Conservation (phyloP, 1,139 yeast species). For the Candida pseudocylindracea region DNA sequence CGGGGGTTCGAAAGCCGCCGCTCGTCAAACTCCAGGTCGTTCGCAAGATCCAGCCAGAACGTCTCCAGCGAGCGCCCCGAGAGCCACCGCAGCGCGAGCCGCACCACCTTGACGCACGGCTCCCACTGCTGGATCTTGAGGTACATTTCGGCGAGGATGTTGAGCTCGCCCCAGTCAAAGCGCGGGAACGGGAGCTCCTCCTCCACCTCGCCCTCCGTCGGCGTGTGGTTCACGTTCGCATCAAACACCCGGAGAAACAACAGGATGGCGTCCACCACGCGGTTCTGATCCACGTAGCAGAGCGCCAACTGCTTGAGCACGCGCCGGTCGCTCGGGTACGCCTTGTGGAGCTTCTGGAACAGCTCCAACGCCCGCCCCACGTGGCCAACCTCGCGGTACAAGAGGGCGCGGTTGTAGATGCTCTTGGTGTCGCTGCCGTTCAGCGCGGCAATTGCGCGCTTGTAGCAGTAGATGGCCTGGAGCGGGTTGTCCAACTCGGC, state of each 20-base stretch:
- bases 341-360: constrained; percentile 34
- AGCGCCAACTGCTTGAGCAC: constrained; percentile 58
- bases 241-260: constrained; percentile 49
- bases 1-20: constrained; percentile 21
- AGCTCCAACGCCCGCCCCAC: constrained; percentile 58
- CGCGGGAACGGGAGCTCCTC: constrained; percentile 6
- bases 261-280: constrained; percentile 62
- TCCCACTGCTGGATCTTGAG: constrained; percentile 41
- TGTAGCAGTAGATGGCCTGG: constrained; percentile 71
- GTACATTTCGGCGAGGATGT: constrained; percentile 62
- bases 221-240: constrained; percentile 19
- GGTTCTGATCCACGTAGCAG: constrained; percentile 51
- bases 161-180: constrained; percentile 79
- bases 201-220: constrained; percentile 5
- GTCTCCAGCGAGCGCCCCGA: constrained; percentile 47
- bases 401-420: constrained; percentile 35
- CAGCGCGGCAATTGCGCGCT: constrained; percentile 45
- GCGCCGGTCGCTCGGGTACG: constrained; percentile 37
- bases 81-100: constrained; percentile 65
- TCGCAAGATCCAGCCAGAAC: constrained; percentile 63
- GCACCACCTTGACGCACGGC: constrained; percentile 41
- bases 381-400: constrained; percentile 44
- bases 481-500: constrained; percentile 46
- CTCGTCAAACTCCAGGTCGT: constrained; percentile 63
- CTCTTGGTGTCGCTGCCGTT: constrained; percentile 23